Conservation (phyloP, 169 alveolate species). For the Perkinsus chesapeaki region DNA sequence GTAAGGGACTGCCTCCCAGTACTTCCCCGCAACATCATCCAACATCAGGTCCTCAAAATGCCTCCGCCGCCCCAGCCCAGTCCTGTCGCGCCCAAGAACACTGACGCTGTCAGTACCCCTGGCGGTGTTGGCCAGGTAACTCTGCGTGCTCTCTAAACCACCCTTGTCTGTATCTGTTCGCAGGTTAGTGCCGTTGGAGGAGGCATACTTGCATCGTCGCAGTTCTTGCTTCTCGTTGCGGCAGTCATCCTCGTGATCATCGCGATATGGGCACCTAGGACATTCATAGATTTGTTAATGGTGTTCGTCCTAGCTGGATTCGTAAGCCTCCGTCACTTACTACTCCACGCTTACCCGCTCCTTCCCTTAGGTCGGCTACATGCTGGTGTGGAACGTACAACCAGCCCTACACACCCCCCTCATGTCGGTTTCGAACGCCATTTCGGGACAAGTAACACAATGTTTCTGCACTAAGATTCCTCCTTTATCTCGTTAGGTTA, state of each 20-base stretch:
- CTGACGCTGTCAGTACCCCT: not conserved
- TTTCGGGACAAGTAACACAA: not conserved
- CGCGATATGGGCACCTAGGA: not conserved
- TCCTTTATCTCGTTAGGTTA: not conserved
- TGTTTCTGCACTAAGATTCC: not conserved
- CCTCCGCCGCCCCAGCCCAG: constrained; percentile 22
- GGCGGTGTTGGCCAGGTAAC: not conserved
- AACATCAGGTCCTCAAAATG: not conserved
- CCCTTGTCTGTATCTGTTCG: too few relatives aligned
- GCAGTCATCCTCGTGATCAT: not conserved
- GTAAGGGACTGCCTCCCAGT: not conserved
- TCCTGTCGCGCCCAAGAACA: not conserved
- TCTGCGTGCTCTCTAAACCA: not conserved
- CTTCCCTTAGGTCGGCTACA: constrained; percentile 64
- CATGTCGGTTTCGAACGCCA: constrained; percentile 37
- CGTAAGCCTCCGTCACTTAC: not conserved
- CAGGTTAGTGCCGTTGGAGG: not conserved
- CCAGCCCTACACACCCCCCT: constrained; percentile 83
- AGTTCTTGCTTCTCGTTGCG: not conserved
- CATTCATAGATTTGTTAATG: not conserved
- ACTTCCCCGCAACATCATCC: not conserved
- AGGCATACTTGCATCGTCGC: not conserved
- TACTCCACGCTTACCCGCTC: not conserved
- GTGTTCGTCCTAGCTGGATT: not conserved
- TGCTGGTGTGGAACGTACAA: constrained; percentile 71